Base-by-base conservation (phyloP, 2,329 filamentous ascomycete species). In the Westerdykella sp. region DNA sequence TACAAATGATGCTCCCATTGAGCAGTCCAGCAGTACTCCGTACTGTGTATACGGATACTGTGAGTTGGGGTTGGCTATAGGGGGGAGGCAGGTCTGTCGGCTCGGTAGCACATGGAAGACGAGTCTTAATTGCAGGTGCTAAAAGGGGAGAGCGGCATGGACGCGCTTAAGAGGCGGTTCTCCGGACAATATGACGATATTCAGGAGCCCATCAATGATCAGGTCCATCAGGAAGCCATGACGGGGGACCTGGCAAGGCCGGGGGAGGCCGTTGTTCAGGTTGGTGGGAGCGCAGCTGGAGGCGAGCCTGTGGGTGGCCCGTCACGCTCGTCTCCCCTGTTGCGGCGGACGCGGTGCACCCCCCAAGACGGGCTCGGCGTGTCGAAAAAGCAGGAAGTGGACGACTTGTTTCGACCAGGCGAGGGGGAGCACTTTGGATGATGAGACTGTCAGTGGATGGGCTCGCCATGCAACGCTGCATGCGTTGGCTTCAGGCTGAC, bases 401-500 rank as follows among this genome's bases (percentile, higher is more conserved):
- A 28, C 9, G 9, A 28, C 7, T 28, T 28, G 25, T 28, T 28
- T 28, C 25, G 25, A 28, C 25, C 25, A 28, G 25, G 25, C 25
- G 25, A 21, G 18, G 18, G 18, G 18, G 18, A 21, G 6, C 18
- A 21, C 18, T 21, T 21, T 21, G 18, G 18, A 21, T 21, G 18
- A 21, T 21, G 18, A 21, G 18, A 21, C 18, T 46, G 42, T 30
- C 18, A 44, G 18, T 18, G 23, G 31, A 11, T 47, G 53, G 54
- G 50, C 51, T 51, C 47, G 49, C 49, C 45, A 48, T 55, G 58
- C 56, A 57, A 55, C 54, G 60, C 59, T 64, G 62, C 60, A 64
- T 62, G 57, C 53, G 59, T 55, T 63, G 62, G 57, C 57, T 57
- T 49, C 48, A 51, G 49, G 55, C 58, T 63, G 56, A 59, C 59